These are phyloP conservation scores for Blastocystis sp. DNA, from an alignment of 352 stramenopile genomes.

Conservation along the genomic window DNA sequence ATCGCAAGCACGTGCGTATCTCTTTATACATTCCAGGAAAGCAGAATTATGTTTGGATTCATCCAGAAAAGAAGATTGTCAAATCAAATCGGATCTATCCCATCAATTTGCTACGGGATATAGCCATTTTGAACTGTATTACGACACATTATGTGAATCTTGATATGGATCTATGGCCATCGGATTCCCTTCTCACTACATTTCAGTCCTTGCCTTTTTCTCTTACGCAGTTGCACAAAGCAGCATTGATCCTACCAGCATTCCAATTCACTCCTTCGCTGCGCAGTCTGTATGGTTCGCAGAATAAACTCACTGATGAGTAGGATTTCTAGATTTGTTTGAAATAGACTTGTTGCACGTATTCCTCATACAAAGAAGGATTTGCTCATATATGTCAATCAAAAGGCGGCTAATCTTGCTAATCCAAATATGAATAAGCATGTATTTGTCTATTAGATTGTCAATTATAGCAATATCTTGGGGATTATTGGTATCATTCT, in stretches of 20 bases:
- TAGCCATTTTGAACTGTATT: neutral
- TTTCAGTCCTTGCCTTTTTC: neutral
- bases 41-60: neutral
- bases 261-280: neutral
- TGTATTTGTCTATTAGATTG: neutral
- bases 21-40: neutral
- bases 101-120: neutral
- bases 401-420: neutral
- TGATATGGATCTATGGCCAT: neutral
- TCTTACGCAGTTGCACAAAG: neutral
- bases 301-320: neutral
- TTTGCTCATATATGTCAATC: neutral
- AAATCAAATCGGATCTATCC: neutral
- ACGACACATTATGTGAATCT: constrained; percentile 8
- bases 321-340: neutral
- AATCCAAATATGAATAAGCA: constrained; percentile 20
- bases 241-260: neutral
- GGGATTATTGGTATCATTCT: neutral
- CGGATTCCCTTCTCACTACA: neutral
- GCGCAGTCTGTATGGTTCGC: neutral
- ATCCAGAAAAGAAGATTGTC: neutral
- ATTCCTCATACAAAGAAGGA: neutral
- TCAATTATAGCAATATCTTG: neutral
- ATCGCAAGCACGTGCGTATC: neutral
- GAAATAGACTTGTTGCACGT: neutral